Percentiles rank a stretch among this genome's conserved stretches.
These are phyloP conservation scores for Marchantia paleacea DNA, from an alignment of 225 moss, liverwort and hornwort species.

Conservation along the genomic window DNA sequence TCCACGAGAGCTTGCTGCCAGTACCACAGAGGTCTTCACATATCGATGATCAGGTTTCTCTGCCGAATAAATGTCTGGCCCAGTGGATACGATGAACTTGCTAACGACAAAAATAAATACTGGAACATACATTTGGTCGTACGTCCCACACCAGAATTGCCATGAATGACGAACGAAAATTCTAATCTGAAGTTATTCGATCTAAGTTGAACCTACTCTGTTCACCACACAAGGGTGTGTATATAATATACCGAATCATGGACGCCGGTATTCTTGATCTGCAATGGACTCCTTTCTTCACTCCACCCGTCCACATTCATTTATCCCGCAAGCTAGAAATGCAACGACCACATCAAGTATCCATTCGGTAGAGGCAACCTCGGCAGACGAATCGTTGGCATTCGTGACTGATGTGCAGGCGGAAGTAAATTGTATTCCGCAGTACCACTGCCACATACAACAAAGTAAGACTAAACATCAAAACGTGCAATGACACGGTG, in stretches of 20 bases:
- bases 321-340: constrained; percentile 1
- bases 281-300: neutral
- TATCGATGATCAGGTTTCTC: neutral
- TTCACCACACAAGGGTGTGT: constrained; percentile 20
- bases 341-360: neutral
- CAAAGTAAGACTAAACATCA: neutral
- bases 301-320: neutral
- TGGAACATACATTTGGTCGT: neutral
- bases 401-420: neutral
- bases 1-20: neutral
- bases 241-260: constrained; percentile 2
- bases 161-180: neutral
- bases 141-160: constrained; percentile 5
- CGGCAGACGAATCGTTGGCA: neutral
- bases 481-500: neutral
- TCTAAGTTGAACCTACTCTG: constrained; percentile 11
- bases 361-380: too few species aligned
- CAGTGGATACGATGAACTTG: neutral
- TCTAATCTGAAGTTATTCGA: neutral
- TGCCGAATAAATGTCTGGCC: neutral
- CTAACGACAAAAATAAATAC: constrained; percentile 2
- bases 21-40: neutral
- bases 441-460: neutral
- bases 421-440: neutral
- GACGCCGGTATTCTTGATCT: neutral